Base-by-base conservation (phyloP, 2,329 filamentous ascomycete species). In the Aspergillus unguis region DNA sequence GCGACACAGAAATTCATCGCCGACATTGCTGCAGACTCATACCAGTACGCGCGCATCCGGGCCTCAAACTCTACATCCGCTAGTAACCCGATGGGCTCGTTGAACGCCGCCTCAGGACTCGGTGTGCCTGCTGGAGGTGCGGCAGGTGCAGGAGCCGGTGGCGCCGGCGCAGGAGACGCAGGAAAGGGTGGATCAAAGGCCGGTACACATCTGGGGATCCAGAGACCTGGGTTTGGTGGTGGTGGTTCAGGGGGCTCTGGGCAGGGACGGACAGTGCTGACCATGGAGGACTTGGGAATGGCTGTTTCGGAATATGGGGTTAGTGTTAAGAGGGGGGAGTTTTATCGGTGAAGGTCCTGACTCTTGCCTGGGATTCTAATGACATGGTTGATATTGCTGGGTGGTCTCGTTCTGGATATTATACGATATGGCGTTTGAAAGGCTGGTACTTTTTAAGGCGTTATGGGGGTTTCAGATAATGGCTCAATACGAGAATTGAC, bases 1-100 rank as follows among this genome's bases (percentile, higher is more conserved):
- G 94, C 94, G n/a, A 96, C 94, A 0, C 94, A 99, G 69, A 99
- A 99, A 71, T 99, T 99, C 79, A 89, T 99, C 64, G 92, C 94
- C 54, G 94, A 99, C 71, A 90, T 99, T 60, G 94, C 94, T 1
- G 92, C 94, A 52, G 94, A 99, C 71, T 91, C 94, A 2, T 99
- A 99, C 72, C 94, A 99, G 74, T 97, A 96, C 79, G 91, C 88
- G 56, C 90, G 92, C 48, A 97, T 99, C 66, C 87, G 94, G 37
- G 89, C 90, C n/a, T 92, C 89, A 25, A 95, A 94, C 68, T 91
- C 87, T 53, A 85, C 82, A 27, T 92, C 88, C 58, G 86, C 86
- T 9, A 95, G 92, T 70, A 96, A 96, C 72, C 88, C 90, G 0
- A 92, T 96, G 85, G 90, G 90, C 55, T 90, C 87, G 60, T 80